phyloP scores from a whole-genome alignment of 345 rosid species.

The Lagerstroemia speciosa region DNA sequence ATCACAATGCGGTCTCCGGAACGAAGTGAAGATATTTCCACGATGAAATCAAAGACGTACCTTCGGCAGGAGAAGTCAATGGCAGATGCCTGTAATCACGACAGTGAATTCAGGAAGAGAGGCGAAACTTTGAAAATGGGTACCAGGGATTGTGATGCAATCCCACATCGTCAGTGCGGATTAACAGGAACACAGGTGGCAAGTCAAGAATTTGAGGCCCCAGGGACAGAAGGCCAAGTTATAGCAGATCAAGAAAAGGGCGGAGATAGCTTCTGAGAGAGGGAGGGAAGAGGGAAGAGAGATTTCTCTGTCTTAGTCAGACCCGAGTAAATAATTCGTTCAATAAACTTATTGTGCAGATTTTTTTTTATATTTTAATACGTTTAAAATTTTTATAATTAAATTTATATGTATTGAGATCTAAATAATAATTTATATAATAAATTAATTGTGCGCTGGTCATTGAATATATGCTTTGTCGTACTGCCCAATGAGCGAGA shows the following conservation, averaged over 20 bases:
- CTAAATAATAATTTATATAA: too few species aligned
- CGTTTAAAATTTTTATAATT: too few species aligned
- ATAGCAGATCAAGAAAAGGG: constrained; percentile 2
- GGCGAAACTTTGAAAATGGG: neutral
- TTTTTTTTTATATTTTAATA: too few species aligned
- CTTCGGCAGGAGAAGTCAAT: neutral
- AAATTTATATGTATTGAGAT: too few species aligned
- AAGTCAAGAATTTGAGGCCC: neutral
- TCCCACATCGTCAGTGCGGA: neutral
- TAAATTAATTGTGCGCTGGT: too few species aligned
- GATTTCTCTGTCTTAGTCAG: neutral
- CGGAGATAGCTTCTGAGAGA: constrained; percentile 5
- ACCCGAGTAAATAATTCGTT: too few species aligned
- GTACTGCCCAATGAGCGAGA: too few species aligned
- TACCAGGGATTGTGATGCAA: neutral
- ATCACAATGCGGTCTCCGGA: neutral
- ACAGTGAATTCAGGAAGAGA: neutral
- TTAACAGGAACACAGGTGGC: neutral
- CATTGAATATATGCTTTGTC: too few species aligned
- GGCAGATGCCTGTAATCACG: neutral
- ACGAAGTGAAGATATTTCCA: neutral
- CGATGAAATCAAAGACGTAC: neutral
- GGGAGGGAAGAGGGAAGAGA: constrained; percentile 2
- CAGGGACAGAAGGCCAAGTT: neutral
- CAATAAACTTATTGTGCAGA: too few species aligned